Evolutionary conservation across 148 eudicot species (phyloP).

Genomic region (Persicaria tinctoria): DNA sequence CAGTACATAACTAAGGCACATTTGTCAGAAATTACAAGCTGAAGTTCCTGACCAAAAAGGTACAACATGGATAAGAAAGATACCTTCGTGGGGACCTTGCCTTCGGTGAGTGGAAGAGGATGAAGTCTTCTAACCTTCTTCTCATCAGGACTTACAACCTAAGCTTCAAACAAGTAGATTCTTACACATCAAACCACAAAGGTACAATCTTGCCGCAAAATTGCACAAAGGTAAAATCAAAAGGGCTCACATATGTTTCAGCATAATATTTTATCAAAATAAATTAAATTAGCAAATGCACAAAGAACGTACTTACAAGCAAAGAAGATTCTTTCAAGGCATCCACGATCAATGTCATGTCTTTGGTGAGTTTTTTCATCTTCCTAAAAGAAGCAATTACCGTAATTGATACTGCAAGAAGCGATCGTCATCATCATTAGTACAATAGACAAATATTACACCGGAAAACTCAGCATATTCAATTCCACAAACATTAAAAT

Average conservation of each 20-base stretch:
- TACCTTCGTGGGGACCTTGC: conserved; percentile 9
- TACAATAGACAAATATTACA: background rate
- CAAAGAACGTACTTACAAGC: conserved; percentile 49
- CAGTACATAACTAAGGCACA: conserved; percentile 54
- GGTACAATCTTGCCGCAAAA: background rate
- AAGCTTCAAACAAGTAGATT: conserved; percentile 12
- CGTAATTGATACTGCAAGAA: conserved; percentile 72
- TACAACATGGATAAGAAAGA: background rate
- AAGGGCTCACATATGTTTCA: no score
- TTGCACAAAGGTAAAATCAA: no score
- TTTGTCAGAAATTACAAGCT: conserved; percentile 21
- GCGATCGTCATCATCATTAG: background rate
- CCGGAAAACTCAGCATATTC: background rate
- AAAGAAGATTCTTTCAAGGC: conserved; percentile 72
- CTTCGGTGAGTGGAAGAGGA: conserved; percentile 40
- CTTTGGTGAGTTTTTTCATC: conserved; percentile 68
- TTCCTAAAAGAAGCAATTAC: conserved; percentile 75
- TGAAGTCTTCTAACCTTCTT: conserved; percentile 75
- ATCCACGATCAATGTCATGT: conserved; percentile 46
- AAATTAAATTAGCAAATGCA: background rate
- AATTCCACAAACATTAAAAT: background rate
- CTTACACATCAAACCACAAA: background rate
- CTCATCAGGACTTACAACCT: conserved; percentile 71
- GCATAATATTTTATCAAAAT: no score
- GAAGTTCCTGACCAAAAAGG: background rate